These are phyloP conservation scores for Penicillium brevicompactum DNA, from an alignment of 2,329 filamentous ascomycete species.

Conservation along the genomic window DNA sequence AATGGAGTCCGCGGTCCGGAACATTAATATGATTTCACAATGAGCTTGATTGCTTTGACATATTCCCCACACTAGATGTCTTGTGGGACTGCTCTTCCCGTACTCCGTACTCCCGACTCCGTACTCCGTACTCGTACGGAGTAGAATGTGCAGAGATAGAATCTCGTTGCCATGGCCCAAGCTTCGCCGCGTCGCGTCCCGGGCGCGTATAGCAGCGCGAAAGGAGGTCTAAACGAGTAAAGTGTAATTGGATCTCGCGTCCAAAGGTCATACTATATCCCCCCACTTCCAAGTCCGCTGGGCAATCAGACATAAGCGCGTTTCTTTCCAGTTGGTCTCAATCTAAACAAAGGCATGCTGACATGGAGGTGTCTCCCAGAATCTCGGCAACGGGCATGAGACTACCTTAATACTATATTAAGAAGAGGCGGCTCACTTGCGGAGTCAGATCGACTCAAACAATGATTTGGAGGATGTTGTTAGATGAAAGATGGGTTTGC, in stretches of 20 bases:
- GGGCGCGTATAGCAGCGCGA: slow-evolving; percentile 14
- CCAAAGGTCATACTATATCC: not conserved
- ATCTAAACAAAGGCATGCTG: slow-evolving; percentile 12
- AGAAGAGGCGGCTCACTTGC: not conserved
- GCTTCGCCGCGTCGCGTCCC: slow-evolving; percentile 20
- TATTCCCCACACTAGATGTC: too few species aligned
- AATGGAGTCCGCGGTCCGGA: too few species aligned
- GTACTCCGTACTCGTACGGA: too few species aligned
- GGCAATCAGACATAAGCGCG: slow-evolving; percentile 3
- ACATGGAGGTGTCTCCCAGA: not conserved
- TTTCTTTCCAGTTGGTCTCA: slow-evolving; percentile 4
- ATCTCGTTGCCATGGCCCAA: slow-evolving; percentile 17
- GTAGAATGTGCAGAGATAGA: slow-evolving; percentile 2
- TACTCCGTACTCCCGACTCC: too few species aligned
- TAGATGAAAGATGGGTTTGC: too few species aligned
- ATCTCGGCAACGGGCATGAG: slow-evolving; percentile 5
- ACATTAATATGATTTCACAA: too few species aligned
- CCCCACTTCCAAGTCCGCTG: slow-evolving; percentile 1
- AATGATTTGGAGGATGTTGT: not conserved
- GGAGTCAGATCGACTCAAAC: not conserved
- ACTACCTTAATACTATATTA: not conserved
- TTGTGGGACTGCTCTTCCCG: too few species aligned
- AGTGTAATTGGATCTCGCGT: slow-evolving; percentile 4
- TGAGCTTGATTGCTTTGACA: too few species aligned
- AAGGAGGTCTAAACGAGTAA: not conserved